Evolutionary conservation across 1,284 basidiomycete species (phyloP).

Genomic region (Trametes sp.): DNA sequence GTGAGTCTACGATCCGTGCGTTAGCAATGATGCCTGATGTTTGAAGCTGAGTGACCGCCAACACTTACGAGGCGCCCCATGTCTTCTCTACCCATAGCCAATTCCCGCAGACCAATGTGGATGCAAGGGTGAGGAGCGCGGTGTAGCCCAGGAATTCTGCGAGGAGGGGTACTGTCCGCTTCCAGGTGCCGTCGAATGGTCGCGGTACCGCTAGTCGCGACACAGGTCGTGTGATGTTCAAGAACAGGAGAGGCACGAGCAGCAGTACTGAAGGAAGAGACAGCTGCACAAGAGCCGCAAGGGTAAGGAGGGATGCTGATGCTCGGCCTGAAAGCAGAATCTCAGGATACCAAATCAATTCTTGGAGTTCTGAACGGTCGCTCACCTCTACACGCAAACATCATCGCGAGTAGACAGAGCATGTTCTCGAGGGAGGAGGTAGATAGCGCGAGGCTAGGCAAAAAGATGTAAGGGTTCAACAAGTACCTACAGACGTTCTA

Average conservation of each 20-base stretch:
- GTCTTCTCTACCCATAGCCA: slow-evolving; percentile 77
- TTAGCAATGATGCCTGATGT: not conserved
- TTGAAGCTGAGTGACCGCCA: not conserved
- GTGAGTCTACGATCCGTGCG: slow-evolving; percentile 35
- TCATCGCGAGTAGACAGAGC: slow-evolving; percentile 70
- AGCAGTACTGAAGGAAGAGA: slow-evolving; percentile 78
- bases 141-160: slow-evolving; percentile 62
- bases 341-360: not conserved
- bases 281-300: slow-evolving; percentile 76
- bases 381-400: slow-evolving; percentile 76
- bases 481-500: slow-evolving; percentile 66
- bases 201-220: slow-evolving; percentile 72
- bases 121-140: slow-evolving; percentile 53
- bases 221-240: slow-evolving; percentile 65
- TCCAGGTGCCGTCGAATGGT: slow-evolving; percentile 48
- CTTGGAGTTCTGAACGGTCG: not conserved
- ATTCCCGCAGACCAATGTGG: slow-evolving; percentile 63
- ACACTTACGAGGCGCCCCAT: slow-evolving; percentile 84
- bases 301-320: slow-evolving; percentile 63
- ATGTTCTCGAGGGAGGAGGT: slow-evolving; percentile 84
- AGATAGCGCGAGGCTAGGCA: slow-evolving; percentile 82
- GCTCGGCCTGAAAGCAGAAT: slow-evolving; percentile 52
- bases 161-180: slow-evolving; percentile 48
- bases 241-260: slow-evolving; percentile 70
- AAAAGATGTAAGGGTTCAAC: slow-evolving; percentile 87